These are phyloP conservation scores for Petasospora fabianii DNA, from an alignment of 1,139 yeast species.

Conservation along the genomic window DNA sequence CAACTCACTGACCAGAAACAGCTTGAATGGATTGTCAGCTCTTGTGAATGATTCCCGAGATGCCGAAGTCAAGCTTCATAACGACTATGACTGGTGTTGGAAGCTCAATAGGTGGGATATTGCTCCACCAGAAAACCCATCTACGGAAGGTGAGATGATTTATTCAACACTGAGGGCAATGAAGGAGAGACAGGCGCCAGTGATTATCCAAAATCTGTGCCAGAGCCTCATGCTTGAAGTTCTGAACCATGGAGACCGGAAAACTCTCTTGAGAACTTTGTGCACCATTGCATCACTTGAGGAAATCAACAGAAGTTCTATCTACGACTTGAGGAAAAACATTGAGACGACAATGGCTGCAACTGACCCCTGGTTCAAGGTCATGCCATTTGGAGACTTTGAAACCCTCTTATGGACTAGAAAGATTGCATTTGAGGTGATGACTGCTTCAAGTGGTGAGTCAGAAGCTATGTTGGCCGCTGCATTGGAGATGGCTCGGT, in stretches of 20 bases:
- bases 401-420: conserved; percentile 44
- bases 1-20: conserved; percentile 41
- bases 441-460: conserved; percentile 2
- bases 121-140: conserved; percentile 38
- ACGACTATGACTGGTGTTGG: conserved; percentile 57
- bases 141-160: conserved; percentile 39
- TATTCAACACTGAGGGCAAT: conserved; percentile 44
- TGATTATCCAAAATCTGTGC: conserved; percentile 1
- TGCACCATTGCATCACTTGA: conserved; percentile 34
- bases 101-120: conserved; percentile 68
- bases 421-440: conserved; percentile 24
- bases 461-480: conserved; percentile 32
- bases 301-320: conserved; percentile 12
- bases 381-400: conserved; percentile 33
- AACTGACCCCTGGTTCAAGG: conserved; percentile 36
- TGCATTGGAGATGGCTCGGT: conserved; percentile 38
- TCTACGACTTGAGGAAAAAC: conserved; percentile 10
- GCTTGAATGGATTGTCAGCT: conserved; percentile 48
- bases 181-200: conserved; percentile 7
- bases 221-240: conserved; percentile 1
- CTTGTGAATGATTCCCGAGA: conserved; percentile 29
- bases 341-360: conserved; percentile 5
- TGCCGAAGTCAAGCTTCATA: conserved; percentile 15
- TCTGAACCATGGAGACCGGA: neutral
- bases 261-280: conserved; percentile 38